Base-by-base conservation (phyloP, 495 filamentous ascomycete genomes). In the Penicillium pulvis region DNA sequence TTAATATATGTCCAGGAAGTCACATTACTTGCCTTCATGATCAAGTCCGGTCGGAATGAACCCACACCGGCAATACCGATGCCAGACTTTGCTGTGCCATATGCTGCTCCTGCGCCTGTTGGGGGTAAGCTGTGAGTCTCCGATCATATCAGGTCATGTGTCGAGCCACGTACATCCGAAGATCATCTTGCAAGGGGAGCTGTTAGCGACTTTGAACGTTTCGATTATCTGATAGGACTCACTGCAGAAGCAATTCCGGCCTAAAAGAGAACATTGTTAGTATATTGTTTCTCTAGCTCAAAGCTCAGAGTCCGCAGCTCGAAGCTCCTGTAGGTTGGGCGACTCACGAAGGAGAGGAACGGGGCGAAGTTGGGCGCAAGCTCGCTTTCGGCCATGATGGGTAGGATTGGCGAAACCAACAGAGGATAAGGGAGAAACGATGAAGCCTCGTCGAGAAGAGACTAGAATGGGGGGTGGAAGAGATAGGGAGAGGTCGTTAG, bases 11-110 rank as follows among this genome's bases (percentile, higher is more conserved):
- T 16, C 53, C 31, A 35, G 36, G 39, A 42, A 23, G 14, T 16
- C 11, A 9, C 44, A 30, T 8, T 30, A 17, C 73, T 52, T 80
- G 86, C 92, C 88, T 97, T 99, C 94, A 99, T 99, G 73, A 98
- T 98, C 64, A 99, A 80, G 65, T 97, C 92, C 57, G 94, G 86
- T 63, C 95, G 81, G 69, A 93, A 98, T 12, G 89, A 93, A 50
- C 92, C 94, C 33, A 97, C 89, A 61, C 95, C 95, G 51, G 93
- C 83, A 62, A 99, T 99, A 62, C 93, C 94, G 66, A 97, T 97
- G 53, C 94, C 94, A 16, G 94, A 90, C 76, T 98, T 97, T 1
- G 94, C 92, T 43, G 94, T 99, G 63, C 94, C 94, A 76, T 97
- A 99, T 62, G 94, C 94, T 58, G 94, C 94, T 66, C 94, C 94